Evolutionary conservation across 306 rosid species (phyloP).

Genomic region (Fragaria vesca): DNA sequence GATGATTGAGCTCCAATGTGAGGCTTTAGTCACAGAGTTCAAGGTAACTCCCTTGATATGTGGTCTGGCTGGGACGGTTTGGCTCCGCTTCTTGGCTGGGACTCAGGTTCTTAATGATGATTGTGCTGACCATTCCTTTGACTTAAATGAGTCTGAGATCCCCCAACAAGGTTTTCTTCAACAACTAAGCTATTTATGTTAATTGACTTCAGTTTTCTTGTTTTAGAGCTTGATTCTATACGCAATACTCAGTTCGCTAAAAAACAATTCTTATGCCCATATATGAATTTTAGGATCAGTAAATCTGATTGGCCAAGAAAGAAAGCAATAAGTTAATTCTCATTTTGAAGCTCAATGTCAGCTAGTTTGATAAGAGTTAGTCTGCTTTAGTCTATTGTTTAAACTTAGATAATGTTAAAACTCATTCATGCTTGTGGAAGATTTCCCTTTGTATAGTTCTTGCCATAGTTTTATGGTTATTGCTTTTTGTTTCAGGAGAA

Average conservation of each 20-base stretch:
- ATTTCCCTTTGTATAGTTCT: constrained; percentile 5
- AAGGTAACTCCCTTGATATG: constrained; percentile 75
- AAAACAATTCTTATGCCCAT: neutral
- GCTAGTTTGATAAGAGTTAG: neutral
- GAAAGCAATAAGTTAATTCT: neutral
- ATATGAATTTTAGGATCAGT: neutral
- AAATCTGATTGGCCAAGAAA: neutral
- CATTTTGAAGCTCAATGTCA: neutral
- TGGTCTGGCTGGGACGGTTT: constrained; percentile 71
- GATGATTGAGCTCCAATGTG: constrained; percentile 80
- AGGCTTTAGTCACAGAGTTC: constrained; percentile 69
- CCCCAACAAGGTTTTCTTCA: constrained; percentile 43
- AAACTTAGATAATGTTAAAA: no score
- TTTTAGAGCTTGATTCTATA: neutral
- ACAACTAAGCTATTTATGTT: neutral
- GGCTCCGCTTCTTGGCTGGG: constrained; percentile 69
- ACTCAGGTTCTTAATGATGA: constrained; percentile 64
- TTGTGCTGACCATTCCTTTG: constrained; percentile 44
- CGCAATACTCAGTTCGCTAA: neutral
- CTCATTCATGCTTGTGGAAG: neutral
- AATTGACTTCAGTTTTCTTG: neutral
- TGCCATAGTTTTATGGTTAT: constrained; percentile 22
- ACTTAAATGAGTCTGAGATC: constrained; percentile 56
- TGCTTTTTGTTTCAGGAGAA: constrained; percentile 51
- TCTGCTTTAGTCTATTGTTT: neutral